Conservation (phyloP, 768 basidiomycete species). For the Auricularia sp. region DNA sequence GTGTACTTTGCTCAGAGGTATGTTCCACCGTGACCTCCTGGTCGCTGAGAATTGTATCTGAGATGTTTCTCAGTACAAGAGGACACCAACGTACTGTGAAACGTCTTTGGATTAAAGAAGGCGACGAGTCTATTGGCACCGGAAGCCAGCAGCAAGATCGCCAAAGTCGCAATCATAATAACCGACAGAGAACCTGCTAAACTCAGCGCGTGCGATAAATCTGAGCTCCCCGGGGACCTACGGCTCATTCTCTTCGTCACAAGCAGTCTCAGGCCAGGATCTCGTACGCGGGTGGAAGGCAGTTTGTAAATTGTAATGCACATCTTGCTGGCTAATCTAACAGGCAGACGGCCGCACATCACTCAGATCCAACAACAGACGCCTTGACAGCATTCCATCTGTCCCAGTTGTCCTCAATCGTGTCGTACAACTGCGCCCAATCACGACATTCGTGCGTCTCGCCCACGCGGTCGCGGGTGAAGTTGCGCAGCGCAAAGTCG, state of each 20-base stretch:
- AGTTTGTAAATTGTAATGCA: background rate
- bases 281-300: too few species aligned
- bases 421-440: constrained; percentile 19
- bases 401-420: constrained; percentile 2
- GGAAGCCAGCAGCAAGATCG: too few species aligned
- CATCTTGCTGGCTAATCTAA: background rate
- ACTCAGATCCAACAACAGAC: background rate
- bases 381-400: constrained; percentile 3
- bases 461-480: constrained; percentile 21
- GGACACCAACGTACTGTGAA: too few species aligned
- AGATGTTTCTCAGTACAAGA: too few species aligned
- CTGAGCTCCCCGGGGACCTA: too few species aligned
- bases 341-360: background rate
- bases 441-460: constrained; percentile 24
- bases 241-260: too few species aligned
- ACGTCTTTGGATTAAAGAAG: too few species aligned
- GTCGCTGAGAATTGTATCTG: background rate
- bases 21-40: background rate
- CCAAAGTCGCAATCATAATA: too few species aligned
- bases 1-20: background rate
- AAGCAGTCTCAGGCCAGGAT: too few species aligned
- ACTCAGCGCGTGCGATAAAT: too few species aligned
- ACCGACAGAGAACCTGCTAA: too few species aligned
- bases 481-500: constrained; percentile 15
- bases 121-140: too few species aligned